phyloP scores from a whole-genome alignment of 1,284 basidiomycete species.

The Puccinia novopanici region DNA sequence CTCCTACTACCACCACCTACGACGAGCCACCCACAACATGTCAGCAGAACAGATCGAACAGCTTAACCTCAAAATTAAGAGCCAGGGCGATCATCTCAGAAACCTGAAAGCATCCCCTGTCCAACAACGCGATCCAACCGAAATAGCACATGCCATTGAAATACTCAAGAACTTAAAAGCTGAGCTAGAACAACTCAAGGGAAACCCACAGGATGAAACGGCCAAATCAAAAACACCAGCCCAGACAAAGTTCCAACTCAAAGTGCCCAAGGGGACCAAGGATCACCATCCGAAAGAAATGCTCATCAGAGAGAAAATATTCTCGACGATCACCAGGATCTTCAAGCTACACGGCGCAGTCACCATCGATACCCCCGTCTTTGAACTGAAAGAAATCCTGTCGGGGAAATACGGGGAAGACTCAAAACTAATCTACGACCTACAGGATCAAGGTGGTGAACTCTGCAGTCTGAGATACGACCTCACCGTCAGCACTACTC shows the following conservation, averaged over 20 bases:
- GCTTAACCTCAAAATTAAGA: slow-evolving; percentile 20
- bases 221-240: not conserved
- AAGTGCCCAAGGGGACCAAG: slow-evolving; percentile 74
- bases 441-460: slow-evolving; percentile 98
- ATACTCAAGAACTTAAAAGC: slow-evolving; percentile 28
- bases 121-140: not conserved
- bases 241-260: slow-evolving; percentile 37
- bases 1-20: not conserved
- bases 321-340: slow-evolving; percentile 80
- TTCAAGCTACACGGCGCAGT: slow-evolving; percentile 88
- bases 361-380: slow-evolving; percentile 64
- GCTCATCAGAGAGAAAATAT: slow-evolving; percentile 86
- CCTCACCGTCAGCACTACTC: slow-evolving; percentile 70
- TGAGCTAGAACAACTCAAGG: slow-evolving; percentile 24
- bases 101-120: slow-evolving; percentile 18
- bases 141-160: slow-evolving; percentile 16
- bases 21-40: not conserved
- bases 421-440: slow-evolving; percentile 94
- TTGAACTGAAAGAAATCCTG: slow-evolving; percentile 58
- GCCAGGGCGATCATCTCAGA: slow-evolving; percentile 31
- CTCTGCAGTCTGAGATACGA: slow-evolving; percentile 92
- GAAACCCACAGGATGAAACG: not conserved
- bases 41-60: slow-evolving; percentile 18
- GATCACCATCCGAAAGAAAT: slow-evolving; percentile 95
- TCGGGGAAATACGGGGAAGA: slow-evolving; percentile 69